These are phyloP conservation scores for Wickerhamomyces subpelliculosus DNA, from an alignment of 805 yeast genomes.

Conservation along the genomic window DNA sequence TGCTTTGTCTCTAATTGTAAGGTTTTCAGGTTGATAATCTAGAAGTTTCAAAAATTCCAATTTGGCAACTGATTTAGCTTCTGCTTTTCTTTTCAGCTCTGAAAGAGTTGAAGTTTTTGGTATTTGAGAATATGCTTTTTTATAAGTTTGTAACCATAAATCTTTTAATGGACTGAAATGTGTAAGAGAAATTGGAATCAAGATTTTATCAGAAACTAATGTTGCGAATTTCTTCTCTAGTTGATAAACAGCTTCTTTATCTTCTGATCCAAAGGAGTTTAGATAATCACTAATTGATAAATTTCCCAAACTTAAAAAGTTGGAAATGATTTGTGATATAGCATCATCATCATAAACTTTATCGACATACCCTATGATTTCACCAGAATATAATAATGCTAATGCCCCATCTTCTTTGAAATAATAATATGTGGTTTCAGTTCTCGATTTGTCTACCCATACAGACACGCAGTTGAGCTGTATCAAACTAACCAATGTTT, in stretches of 20 bases:
- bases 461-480: slow-evolving; percentile 72
- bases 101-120: slow-evolving; percentile 36
- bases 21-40: slow-evolving; percentile 22
- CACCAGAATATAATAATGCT: slow-evolving; percentile 68
- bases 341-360: slow-evolving; percentile 32
- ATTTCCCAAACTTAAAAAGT: slow-evolving; percentile 64
- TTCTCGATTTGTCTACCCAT: slow-evolving; percentile 40
- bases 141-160: slow-evolving; percentile 33
- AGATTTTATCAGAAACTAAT: slow-evolving; percentile 42
- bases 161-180: slow-evolving; percentile 30
- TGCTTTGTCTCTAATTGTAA: slow-evolving; percentile 25
- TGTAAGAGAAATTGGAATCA: slow-evolving; percentile 38
- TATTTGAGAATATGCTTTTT: slow-evolving; percentile 30
- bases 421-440: slow-evolving; percentile 40
- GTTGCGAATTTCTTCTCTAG: slow-evolving; percentile 33
- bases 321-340: slow-evolving; percentile 57
- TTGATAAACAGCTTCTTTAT: slow-evolving; percentile 20
- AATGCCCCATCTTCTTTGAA: slow-evolving; percentile 60
- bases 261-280: slow-evolving; percentile 20
- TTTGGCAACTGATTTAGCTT: slow-evolving; percentile 49
- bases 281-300: slow-evolving; percentile 49
- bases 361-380: slow-evolving; percentile 51
- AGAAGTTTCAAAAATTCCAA: slow-evolving; percentile 29
- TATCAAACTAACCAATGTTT: slow-evolving; percentile 65
- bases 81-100: slow-evolving; percentile 49